Percentiles rank a stretch among this genome's conserved stretches.
Conservation (phyloP, 2,329 filamentous ascomycete species). For the Ambrosiella beaveri region DNA sequence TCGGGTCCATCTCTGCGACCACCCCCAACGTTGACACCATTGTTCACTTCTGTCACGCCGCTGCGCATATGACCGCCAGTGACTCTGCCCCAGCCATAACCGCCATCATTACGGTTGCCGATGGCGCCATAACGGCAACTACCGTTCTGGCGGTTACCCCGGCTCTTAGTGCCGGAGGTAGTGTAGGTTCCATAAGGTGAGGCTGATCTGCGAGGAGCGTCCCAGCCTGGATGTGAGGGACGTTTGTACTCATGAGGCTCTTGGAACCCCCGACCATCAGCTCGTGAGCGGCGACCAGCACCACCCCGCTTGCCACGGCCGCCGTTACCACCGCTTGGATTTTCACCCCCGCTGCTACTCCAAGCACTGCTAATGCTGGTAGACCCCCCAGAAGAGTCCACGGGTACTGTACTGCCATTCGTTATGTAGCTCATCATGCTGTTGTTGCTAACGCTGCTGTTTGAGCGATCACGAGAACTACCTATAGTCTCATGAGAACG, state of each 20-base stretch:
- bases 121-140: background rate
- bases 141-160: background rate
- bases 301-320: background rate
- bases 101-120: background rate
- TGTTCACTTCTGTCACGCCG: background rate
- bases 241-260: background rate
- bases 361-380: background rate
- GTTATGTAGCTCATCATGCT: constrained; percentile 2
- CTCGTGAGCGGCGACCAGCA: background rate
- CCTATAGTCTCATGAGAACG: background rate
- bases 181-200: background rate
- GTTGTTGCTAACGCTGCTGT: constrained; percentile 7
- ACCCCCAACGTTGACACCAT: background rate
- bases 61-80: background rate
- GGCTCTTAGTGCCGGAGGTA: background rate
- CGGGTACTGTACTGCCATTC: background rate
- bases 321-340: background rate
- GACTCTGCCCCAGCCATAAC: background rate
- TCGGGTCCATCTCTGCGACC: background rate
- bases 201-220: background rate
- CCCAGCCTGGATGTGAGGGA: background rate
- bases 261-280: background rate
- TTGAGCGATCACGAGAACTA: constrained; percentile 5
- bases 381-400: background rate
- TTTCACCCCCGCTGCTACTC: background rate